Percentiles rank a stretch among this genome's conserved stretches.
Conservation (phyloP, 768 basidiomycete species). For the Suillus clintonianus region DNA sequence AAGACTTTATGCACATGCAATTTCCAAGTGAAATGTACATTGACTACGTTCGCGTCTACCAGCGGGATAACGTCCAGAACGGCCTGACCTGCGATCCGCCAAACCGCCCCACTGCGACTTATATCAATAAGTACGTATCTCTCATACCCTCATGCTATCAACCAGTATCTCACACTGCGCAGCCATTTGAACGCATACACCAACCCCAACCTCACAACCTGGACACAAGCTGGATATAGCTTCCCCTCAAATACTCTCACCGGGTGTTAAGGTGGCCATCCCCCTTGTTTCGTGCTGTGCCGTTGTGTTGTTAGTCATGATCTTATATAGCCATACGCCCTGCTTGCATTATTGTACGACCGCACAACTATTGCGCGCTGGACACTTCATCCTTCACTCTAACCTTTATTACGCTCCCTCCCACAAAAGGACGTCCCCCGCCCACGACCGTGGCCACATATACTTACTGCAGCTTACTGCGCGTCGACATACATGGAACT, state of each 20-base stretch:
- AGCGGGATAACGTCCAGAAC: slow-evolving; percentile 67
- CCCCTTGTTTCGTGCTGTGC: slow-evolving; percentile 15
- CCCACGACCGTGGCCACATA: neutral
- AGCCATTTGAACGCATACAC: slow-evolving; percentile 58
- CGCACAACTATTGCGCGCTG: slow-evolving; percentile 19
- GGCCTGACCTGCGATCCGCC: slow-evolving; percentile 81
- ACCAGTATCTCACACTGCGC: slow-evolving; percentile 9
- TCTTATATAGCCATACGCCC: slow-evolving; percentile 10
- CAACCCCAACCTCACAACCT: slow-evolving; percentile 85
- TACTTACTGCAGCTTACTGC: slow-evolving; percentile 4
- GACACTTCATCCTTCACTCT: neutral
- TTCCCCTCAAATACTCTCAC: slow-evolving; percentile 68
- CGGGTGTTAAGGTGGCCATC: slow-evolving; percentile 33
- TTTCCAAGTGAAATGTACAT: slow-evolving; percentile 84
- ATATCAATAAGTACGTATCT: slow-evolving; percentile 62
- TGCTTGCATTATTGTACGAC: slow-evolving; percentile 28
- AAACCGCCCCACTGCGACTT: slow-evolving; percentile 74
- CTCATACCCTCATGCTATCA: neutral
- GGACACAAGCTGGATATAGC: slow-evolving; percentile 72
- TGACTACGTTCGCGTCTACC: slow-evolving; percentile 90
- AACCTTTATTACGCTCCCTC: neutral
- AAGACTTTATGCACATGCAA: slow-evolving; percentile 67
- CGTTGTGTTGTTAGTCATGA: slow-evolving; percentile 12
- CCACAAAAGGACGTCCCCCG: neutral
- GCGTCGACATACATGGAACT: neutral